Evolutionary conservation across 768 basidiomycete species (phyloP).

Genomic region (Baorangia bicolor): DNA sequence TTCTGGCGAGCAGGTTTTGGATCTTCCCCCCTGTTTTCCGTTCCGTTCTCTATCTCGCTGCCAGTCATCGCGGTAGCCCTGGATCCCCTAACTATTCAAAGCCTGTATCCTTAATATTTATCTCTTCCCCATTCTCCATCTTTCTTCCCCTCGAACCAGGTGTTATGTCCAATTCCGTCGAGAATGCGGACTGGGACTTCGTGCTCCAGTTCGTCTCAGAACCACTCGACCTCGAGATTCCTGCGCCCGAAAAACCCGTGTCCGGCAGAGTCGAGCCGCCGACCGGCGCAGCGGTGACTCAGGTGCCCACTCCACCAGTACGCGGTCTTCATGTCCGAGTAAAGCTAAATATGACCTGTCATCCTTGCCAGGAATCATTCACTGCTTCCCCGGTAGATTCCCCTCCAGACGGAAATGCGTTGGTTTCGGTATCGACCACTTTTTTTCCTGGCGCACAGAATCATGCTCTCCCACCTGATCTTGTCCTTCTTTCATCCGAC

Average conservation of each 20-base stretch:
- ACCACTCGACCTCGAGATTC: slow-evolving; percentile 37
- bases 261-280: slow-evolving; percentile 25
- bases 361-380: slow-evolving; percentile 29
- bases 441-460: slow-evolving; percentile 72
- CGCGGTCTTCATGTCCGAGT: slow-evolving; percentile 17
- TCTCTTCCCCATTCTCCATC: neutral
- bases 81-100: neutral
- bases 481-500: slow-evolving; percentile 68
- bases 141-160: neutral
- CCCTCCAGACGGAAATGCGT: slow-evolving; percentile 41
- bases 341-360: slow-evolving; percentile 5
- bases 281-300: slow-evolving; percentile 22
- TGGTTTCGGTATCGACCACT: slow-evolving; percentile 79
- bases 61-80: slow-evolving; percentile 1
- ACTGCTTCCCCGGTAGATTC: slow-evolving; percentile 34
- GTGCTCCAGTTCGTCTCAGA: slow-evolving; percentile 60
- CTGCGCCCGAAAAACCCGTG: slow-evolving; percentile 37
- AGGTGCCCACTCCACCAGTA: slow-evolving; percentile 69
- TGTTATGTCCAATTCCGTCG: slow-evolving; percentile 35
- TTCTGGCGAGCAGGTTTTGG: neutral
- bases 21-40: slow-evolving; percentile 20
- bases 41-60: neutral
- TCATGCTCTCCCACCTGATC: slow-evolving; percentile 55
- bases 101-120: neutral
- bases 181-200: slow-evolving; percentile 57